phyloP scores from a whole-genome alignment of 2,329 filamentous ascomycete species.

The Plectosphaerella sp. region DNA sequence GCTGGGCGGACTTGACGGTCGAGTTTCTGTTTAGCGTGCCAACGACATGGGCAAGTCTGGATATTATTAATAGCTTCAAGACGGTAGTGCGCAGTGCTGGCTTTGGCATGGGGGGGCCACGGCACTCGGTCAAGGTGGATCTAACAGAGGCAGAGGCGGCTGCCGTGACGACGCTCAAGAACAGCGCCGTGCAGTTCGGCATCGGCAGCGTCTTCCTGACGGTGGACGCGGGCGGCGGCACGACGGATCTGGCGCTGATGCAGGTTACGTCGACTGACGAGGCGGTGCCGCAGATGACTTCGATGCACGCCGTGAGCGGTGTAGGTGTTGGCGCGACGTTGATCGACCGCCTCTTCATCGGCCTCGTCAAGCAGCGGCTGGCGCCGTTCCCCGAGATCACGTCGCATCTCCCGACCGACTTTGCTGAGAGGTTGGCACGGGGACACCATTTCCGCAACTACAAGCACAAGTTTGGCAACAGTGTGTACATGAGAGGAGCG shows the following conservation, averaged over 20 bases:
- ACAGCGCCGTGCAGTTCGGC: slow-evolving; percentile 30
- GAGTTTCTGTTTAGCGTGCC: slow-evolving; percentile 54
- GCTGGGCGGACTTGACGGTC: slow-evolving; percentile 40
- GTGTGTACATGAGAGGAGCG: slow-evolving; percentile 31
- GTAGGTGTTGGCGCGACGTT: slow-evolving; percentile 39
- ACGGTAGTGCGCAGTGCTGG: slow-evolving; percentile 40
- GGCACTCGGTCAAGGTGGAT: slow-evolving; percentile 34
- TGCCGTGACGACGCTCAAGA: slow-evolving; percentile 40
- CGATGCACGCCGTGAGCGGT: slow-evolving; percentile 35
- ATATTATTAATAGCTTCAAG: slow-evolving; percentile 47
- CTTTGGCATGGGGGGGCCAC: slow-evolving; percentile 37
- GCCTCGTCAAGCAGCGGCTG: slow-evolving; percentile 31
- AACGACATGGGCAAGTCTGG: slow-evolving; percentile 48
- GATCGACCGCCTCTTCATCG: slow-evolving; percentile 38
- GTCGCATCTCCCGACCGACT: slow-evolving; percentile 27
- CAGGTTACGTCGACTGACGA: slow-evolving; percentile 26
- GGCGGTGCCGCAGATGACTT: slow-evolving; percentile 22
- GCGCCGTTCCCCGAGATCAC: slow-evolving; percentile 27
- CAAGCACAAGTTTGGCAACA: slow-evolving; percentile 39
- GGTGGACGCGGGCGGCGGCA: slow-evolving; percentile 41
- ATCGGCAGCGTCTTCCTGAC: slow-evolving; percentile 35
- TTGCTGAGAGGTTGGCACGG: slow-evolving; percentile 28
- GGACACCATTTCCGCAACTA: slow-evolving; percentile 31
- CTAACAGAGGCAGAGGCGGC: slow-evolving; percentile 45
- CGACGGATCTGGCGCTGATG: slow-evolving; percentile 40